A percentile compares a stretch with the other conserved stretches of the same genome.
phyloP scores from a whole-genome alignment of 495 filamentous ascomycete species.

The Xylaria grammica region DNA sequence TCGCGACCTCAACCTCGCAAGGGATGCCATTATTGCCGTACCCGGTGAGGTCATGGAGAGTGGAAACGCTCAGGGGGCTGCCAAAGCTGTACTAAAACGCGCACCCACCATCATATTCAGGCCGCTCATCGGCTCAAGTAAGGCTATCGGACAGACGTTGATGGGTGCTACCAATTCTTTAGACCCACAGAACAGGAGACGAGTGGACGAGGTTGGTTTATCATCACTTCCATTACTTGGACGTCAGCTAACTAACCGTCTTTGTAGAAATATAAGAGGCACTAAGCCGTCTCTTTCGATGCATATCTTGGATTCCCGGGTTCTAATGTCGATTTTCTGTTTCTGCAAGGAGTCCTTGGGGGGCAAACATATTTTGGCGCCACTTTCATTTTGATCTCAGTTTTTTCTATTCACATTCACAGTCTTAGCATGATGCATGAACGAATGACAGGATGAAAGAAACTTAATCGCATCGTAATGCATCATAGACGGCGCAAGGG shows the following conservation, averaged over 20 bases:
- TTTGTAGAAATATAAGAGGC: constrained; percentile 49
- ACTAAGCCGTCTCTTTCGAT: constrained; percentile 23
- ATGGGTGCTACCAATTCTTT: constrained; percentile 92
- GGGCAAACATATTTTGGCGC: constrained; percentile 15
- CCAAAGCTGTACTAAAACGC: constrained; percentile 75
- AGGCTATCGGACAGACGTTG: constrained; percentile 86
- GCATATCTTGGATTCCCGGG: constrained; percentile 11
- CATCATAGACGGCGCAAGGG: constrained; percentile 27
- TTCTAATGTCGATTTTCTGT: constrained; percentile 9
- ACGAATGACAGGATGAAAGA: constrained; percentile 17
- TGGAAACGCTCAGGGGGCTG: constrained; percentile 79
- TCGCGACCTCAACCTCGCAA: constrained; percentile 80
- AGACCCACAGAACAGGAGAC: constrained; percentile 80
- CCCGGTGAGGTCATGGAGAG: constrained; percentile 90
- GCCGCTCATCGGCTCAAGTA: constrained; percentile 87
- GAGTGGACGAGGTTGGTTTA: constrained; percentile 82
- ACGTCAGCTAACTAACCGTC: constrained; percentile 28
- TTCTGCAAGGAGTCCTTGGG: constrained; percentile 19
- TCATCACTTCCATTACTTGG: not conserved
- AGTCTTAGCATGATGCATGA: constrained; percentile 20
- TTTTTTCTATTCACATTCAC: constrained; percentile 7
- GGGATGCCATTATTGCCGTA: constrained; percentile 93
- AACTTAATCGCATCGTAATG: constrained; percentile 14
- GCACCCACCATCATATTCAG: constrained; percentile 90
- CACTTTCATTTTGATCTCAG: constrained; percentile 11